Conservation (phyloP, 345 rosid species). For the Reutealis trisperma region DNA sequence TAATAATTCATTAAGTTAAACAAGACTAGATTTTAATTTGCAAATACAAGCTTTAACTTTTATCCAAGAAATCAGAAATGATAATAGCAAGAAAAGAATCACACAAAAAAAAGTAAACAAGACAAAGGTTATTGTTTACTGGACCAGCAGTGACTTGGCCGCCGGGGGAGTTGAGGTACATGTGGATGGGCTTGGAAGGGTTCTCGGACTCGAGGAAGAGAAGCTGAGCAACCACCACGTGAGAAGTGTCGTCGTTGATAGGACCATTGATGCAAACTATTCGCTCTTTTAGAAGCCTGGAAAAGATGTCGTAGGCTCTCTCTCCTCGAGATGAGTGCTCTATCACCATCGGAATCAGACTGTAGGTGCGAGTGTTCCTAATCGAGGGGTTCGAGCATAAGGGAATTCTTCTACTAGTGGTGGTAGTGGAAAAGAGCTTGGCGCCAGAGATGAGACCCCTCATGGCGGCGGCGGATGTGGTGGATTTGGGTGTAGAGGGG, state of each 20-base stretch:
- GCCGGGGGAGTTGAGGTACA: slow-evolving; percentile 98
- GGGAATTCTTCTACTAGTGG: not conserved
- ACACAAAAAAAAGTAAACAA: not conserved
- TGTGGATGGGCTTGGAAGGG: slow-evolving; percentile 93
- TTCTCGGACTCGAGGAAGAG: slow-evolving; percentile 97
- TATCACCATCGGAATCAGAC: slow-evolving; percentile 90
- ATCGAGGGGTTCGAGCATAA: not conserved
- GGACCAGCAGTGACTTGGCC: slow-evolving; percentile 97
- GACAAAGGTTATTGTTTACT: not conserved
- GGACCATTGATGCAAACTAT: slow-evolving; percentile 94
- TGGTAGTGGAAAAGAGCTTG: slow-evolving; percentile 22
- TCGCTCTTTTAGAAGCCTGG: slow-evolving; percentile 90
- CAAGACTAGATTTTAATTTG: not conserved
- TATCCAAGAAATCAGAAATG: slow-evolving; percentile 3
- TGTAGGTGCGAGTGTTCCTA: slow-evolving; percentile 46
- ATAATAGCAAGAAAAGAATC: not conserved
- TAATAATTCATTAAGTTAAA: not conserved
- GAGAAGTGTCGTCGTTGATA: slow-evolving; percentile 85
- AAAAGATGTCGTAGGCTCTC: slow-evolving; percentile 95
- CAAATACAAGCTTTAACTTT: not conserved
- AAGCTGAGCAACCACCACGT: slow-evolving; percentile 97
- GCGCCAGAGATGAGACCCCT: slow-evolving; percentile 25
- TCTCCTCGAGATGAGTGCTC: slow-evolving; percentile 98
- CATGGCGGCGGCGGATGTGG: slow-evolving; percentile 14
- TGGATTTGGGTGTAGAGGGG: not conserved